Conservation (phyloP, 1,139 yeast genomes). For the Saccharomycopsis hybrid region DNA sequence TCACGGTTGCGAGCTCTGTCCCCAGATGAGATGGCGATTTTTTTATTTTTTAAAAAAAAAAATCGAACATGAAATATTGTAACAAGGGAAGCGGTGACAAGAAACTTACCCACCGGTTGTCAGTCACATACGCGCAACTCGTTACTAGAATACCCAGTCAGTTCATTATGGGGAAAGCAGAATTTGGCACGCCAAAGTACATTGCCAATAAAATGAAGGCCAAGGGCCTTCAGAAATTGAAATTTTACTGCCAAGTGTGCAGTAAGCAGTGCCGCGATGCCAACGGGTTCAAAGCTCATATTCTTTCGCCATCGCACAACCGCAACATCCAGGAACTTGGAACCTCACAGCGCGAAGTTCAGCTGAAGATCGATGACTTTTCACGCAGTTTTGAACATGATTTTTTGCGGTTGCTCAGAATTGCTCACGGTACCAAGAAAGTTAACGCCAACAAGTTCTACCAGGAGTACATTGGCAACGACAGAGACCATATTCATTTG, state of each 20-base stretch:
- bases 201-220: conserved; percentile 74
- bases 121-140: too few species aligned
- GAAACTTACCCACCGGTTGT: not conserved
- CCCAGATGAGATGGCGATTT: not conserved
- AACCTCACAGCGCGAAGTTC: conserved; percentile 38
- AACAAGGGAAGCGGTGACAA: not conserved
- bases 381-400: conserved; percentile 55
- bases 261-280: conserved; percentile 91
- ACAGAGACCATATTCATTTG: conserved; percentile 81
- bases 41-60: not conserved
- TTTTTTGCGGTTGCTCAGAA: conserved; percentile 56
- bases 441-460: conserved; percentile 81
- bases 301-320: conserved; percentile 69
- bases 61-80: not conserved
- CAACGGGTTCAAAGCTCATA: conserved; percentile 89
- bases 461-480: conserved; percentile 73
- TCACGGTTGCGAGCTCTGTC: too few species aligned
- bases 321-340: conserved; percentile 39
- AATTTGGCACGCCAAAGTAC: conserved; percentile 76
- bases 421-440: conserved; percentile 74
- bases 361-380: conserved; percentile 47
- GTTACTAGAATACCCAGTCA: too few species aligned
- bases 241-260: conserved; percentile 84
- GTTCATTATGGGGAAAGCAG: conserved; percentile 66
- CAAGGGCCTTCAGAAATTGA: conserved; percentile 76